Conservation (phyloP, 169 alveolate species). For the Cytauxzoon felis region DNA sequence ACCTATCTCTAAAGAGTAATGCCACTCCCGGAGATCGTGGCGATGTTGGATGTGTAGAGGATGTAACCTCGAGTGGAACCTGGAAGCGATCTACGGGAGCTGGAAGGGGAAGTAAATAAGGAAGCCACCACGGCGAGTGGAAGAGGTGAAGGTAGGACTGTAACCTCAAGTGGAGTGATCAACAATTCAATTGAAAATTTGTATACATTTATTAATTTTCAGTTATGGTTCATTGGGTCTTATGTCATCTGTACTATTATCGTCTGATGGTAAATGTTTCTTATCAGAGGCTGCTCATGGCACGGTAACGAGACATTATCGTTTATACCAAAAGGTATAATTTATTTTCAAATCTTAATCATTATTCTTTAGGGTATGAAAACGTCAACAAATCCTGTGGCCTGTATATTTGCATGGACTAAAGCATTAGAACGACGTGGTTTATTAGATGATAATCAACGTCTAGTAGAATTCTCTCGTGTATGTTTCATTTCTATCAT, state of each 20-base stretch:
- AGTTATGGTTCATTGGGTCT: constrained; percentile 89
- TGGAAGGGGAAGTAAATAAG: no score
- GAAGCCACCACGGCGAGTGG: no score
- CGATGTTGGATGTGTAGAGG: no score
- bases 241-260: constrained; percentile 90
- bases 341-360: constrained; percentile 13
- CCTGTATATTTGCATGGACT: constrained; percentile 94
- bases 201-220: background rate
- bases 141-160: no score
- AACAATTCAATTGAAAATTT: background rate
- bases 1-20: no score
- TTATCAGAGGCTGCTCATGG: constrained; percentile 97
- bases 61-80: no score
- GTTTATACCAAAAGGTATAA: constrained; percentile 70
- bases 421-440: constrained; percentile 86
- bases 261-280: constrained; percentile 88
- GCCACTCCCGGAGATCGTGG: no score
- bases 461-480: constrained; percentile 74
- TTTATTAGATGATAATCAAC: constrained; percentile 82
- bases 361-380: constrained; percentile 77
- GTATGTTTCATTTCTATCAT: no score
- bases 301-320: constrained; percentile 92
- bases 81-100: no score
- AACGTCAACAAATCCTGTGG: constrained; percentile 93
- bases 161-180: no score